These are phyloP conservation scores for Geotrichum siamense DNA, from an alignment of 1,139 yeast species.

Conservation along the genomic window DNA sequence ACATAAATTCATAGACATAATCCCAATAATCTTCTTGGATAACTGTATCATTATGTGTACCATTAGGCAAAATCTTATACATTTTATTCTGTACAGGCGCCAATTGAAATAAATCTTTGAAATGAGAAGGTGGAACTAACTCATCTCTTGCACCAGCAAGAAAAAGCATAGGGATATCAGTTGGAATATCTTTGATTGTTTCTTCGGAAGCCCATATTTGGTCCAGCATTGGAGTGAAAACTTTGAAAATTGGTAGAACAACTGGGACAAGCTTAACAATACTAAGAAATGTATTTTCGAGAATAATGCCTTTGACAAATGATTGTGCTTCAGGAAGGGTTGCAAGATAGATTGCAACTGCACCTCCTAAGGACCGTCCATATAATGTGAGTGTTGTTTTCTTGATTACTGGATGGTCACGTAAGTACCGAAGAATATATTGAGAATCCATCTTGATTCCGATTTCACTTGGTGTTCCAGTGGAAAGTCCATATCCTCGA, in stretches of 20 bases:
- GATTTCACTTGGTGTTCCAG: constrained; percentile 67
- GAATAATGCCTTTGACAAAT: constrained; percentile 52
- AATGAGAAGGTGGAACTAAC: constrained; percentile 83
- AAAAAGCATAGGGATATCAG: constrained; percentile 58
- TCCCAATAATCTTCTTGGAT: constrained; percentile 71
- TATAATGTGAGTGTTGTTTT: constrained; percentile 58
- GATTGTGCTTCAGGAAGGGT: constrained; percentile 39
- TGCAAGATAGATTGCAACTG: constrained; percentile 81
- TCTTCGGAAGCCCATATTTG: constrained; percentile 79
- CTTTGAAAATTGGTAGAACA: constrained; percentile 23
- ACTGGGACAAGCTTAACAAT: constrained; percentile 70
- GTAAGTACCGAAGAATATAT: constrained; percentile 55
- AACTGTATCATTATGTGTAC: constrained; percentile 76
- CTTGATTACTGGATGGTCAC: constrained; percentile 45
- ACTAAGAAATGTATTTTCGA: constrained; percentile 83
- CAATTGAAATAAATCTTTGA: constrained; percentile 50
- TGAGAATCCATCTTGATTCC: constrained; percentile 84
- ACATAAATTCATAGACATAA: constrained; percentile 49
- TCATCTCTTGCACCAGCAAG: constrained; percentile 76
- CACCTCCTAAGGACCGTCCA: constrained; percentile 93
- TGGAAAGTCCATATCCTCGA: constrained; percentile 84
- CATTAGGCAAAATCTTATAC: constrained; percentile 48
- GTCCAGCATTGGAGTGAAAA: constrained; percentile 57
- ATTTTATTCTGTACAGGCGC: constrained; percentile 26
- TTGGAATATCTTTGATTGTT: constrained; percentile 47